Evolutionary conservation across 805 yeast species (phyloP), one percentile per base, ranked within the genome.

Genomic region (Blastobotrys peoriensis): DNA sequence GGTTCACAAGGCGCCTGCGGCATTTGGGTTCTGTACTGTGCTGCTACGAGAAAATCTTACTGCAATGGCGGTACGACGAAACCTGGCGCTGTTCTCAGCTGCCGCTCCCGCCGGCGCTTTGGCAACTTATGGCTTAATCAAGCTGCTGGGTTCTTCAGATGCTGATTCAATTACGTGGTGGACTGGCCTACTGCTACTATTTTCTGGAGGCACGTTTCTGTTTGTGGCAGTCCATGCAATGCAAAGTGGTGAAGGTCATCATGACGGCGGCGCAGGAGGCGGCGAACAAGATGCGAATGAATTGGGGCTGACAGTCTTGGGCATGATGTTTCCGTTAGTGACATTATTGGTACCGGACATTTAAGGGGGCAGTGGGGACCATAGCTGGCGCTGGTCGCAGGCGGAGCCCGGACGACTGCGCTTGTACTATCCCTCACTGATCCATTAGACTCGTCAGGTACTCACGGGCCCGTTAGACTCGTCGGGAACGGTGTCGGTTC

Each of bases 1-100:
- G 47, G 56, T 81, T 25, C 93, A 84, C 66, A 84, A 84, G 60
- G 66, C 83, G 3, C 93, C 93, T 0, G 81, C 91, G 0, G 71
- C 86, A 3, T 80, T 84, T 59, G 83, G 88, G 34, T 67, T 84
- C 35, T 60, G 76, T 3, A 70, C 85, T 1, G 67, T 82, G 13
- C 65, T 84, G 23, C 53, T 75, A 8, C 62, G 67, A 23, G 63
- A 65, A 28, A 67, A 69, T 3, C 46, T 71, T 2, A 38, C 66
- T 25, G 45, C 54, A 27, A 39, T 53, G 18, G 50, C 62, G 20
- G 65, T 76, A 18, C 51, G 68, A 41, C 59, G 71, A 20, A 83
- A 81, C 53, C 53, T 83, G 25, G 56, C 66, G 4, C 55, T 71
- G 2, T 84, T 84, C 56, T 66, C 88, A 1, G 48, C 69, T 3